Percentiles rank a stretch among this genome's conserved stretches.
Conservation (phyloP, 768 basidiomycete genomes). For the Wakefieldia striispora region DNA sequence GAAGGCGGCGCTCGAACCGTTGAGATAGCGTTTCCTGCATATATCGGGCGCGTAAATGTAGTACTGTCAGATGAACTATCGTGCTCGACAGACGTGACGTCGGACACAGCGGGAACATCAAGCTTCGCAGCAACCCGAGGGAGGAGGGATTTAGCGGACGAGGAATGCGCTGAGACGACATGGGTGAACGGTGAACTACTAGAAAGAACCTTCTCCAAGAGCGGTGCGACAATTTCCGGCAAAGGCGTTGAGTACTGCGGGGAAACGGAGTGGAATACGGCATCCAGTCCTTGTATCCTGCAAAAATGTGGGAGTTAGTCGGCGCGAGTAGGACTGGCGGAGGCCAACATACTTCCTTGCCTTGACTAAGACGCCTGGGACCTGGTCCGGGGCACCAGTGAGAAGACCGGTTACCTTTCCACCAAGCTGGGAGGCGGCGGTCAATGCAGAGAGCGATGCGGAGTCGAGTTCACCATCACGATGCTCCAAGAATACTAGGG, state of each 20-base stretch:
- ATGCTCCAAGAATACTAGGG: slow-evolving; percentile 90
- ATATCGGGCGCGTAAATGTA: slow-evolving; percentile 91
- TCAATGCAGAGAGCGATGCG: slow-evolving; percentile 84
- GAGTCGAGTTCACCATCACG: slow-evolving; percentile 77
- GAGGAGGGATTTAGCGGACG: slow-evolving; percentile 87
- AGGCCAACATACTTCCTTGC: slow-evolving; percentile 67
- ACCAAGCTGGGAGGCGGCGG: slow-evolving; percentile 84
- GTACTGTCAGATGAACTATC: slow-evolving; percentile 69
- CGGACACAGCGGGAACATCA: slow-evolving; percentile 88
- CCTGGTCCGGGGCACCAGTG: slow-evolving; percentile 65
- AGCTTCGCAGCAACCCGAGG: slow-evolving; percentile 89
- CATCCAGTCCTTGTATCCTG: slow-evolving; percentile 67
- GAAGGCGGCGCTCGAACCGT: slow-evolving; percentile 80
- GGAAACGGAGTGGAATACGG: slow-evolving; percentile 68
- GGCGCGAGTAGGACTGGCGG: slow-evolving; percentile 4
- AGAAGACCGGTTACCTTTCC: slow-evolving; percentile 82
- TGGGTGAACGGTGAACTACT: slow-evolving; percentile 74
- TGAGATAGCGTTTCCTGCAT: slow-evolving; percentile 96
- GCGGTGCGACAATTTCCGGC: slow-evolving; percentile 79
- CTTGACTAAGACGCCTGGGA: slow-evolving; percentile 63
- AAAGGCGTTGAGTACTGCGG: slow-evolving; percentile 65
- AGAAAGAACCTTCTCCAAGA: slow-evolving; percentile 73
- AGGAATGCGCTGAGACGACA: slow-evolving; percentile 88
- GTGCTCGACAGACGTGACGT: slow-evolving; percentile 81
- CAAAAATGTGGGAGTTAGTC: slow-evolving; percentile 3